Percentiles rank a stretch among this genome's conserved stretches.
Evolutionary conservation across 805 yeast genomes (phyloP).

Genomic region (Blastobotrys chiropterorum): DNA sequence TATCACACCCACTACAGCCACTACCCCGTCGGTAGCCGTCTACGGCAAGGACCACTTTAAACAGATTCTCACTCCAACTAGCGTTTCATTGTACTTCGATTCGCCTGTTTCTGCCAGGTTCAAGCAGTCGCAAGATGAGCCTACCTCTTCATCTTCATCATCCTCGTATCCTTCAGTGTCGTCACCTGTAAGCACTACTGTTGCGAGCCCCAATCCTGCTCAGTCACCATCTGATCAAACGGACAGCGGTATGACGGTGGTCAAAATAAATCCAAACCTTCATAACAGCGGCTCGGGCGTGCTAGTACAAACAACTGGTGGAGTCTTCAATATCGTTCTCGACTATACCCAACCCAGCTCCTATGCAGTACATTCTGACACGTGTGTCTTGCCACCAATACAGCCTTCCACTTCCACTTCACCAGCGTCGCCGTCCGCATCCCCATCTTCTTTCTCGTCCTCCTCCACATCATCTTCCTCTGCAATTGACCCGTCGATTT

Average conservation of each 20-base stretch:
- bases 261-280: background rate
- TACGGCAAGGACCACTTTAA: conserved; percentile 11
- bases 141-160: background rate
- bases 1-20: conserved; percentile 17
- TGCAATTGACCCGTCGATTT: too few relatives aligned
- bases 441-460: too few relatives aligned
- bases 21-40: conserved; percentile 19
- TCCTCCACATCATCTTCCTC: too few relatives aligned
- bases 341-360: background rate
- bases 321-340: background rate
- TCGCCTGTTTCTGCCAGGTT: background rate
- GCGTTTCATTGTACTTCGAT: background rate
- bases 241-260: background rate
- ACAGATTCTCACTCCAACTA: conserved; percentile 2
- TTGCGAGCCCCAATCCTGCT: background rate
- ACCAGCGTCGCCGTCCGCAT: background rate
- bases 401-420: background rate
- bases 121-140: background rate
- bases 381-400: background rate
- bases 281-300: background rate
- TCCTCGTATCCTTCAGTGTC: background rate
- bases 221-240: background rate
- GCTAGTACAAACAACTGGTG: background rate
- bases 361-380: background rate
- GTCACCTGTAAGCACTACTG: too few relatives aligned